phyloP scores from a whole-genome alignment of 2,329 filamentous ascomycete genomes.

The Pestalotiopsis sp. region DNA sequence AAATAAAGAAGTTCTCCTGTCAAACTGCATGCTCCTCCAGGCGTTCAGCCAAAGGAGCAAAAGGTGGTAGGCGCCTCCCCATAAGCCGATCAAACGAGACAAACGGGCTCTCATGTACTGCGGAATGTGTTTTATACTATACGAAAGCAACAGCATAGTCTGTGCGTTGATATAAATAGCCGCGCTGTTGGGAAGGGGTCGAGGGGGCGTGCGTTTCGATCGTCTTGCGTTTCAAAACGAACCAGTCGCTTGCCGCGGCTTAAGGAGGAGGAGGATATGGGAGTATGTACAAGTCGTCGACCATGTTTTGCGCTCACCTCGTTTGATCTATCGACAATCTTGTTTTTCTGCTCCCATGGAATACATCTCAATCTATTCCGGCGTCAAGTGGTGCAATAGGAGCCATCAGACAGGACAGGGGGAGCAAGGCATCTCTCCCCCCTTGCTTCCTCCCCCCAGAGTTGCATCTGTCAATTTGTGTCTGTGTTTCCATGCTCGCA shows the following conservation, averaged over 20 bases:
- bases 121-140: background rate
- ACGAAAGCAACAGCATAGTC: background rate
- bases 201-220: background rate
- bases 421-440: background rate
- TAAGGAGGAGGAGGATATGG: background rate
- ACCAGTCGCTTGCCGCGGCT: background rate
- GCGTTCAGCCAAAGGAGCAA: no score
- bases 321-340: background rate
- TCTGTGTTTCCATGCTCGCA: background rate
- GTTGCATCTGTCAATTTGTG: background rate
- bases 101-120: background rate
- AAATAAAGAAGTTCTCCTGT: no score
- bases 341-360: background rate
- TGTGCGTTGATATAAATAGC: constrained; percentile 9
- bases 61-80: no score
- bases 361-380: background rate
- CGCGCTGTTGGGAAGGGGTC: constrained; percentile 3
- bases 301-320: background rate
- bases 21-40: no score
- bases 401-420: background rate
- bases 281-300: background rate
- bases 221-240: background rate
- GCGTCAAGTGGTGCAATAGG: background rate
- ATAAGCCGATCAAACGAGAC: no score
- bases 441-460: background rate